Conservation (phyloP, 225 moss, liverwort and hornwort species). For the Anthoceros angustus region DNA sequence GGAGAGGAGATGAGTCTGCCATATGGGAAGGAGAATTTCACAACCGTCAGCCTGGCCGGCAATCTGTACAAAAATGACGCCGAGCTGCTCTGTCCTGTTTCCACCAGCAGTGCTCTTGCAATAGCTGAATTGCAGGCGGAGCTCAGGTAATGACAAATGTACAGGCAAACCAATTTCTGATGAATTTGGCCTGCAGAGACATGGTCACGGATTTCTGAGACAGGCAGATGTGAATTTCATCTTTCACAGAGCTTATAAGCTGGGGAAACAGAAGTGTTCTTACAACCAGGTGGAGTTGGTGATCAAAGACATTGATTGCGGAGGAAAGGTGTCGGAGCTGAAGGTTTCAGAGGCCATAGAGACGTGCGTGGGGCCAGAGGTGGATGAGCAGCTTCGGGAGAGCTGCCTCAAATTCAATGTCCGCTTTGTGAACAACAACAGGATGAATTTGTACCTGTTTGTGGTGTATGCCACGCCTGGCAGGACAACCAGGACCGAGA, state of each 20-base stretch:
- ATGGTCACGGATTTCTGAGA: not conserved
- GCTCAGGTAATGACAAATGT: conserved; percentile 39
- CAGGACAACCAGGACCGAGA: conserved; percentile 43
- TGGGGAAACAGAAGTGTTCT: conserved; percentile 97
- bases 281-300: conserved; percentile 98
- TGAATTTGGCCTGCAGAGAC: not conserved
- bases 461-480: conserved; percentile 85
- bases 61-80: conserved; percentile 26
- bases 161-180: not conserved
- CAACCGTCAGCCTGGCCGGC: conserved; percentile 7
- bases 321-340: conserved; percentile 48
- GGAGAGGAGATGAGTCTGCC: not conserved
- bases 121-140: conserved; percentile 65
- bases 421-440: conserved; percentile 75
- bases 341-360: conserved; percentile 97
- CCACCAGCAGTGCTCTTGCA: conserved; percentile 63
- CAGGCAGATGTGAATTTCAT: not conserved
- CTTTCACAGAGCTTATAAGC: conserved; percentile 76
- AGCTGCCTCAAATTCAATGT: conserved; percentile 99
- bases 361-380: conserved; percentile 67
- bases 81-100: conserved; percentile 77
- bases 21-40: not conserved
- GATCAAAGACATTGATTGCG: conserved; percentile 52
- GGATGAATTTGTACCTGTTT: conserved; percentile 83
- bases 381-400: conserved; percentile 79